These are phyloP conservation scores for Jacaranda mimosifolia DNA, from an alignment of 257 asterid species.

Conservation along the genomic window DNA sequence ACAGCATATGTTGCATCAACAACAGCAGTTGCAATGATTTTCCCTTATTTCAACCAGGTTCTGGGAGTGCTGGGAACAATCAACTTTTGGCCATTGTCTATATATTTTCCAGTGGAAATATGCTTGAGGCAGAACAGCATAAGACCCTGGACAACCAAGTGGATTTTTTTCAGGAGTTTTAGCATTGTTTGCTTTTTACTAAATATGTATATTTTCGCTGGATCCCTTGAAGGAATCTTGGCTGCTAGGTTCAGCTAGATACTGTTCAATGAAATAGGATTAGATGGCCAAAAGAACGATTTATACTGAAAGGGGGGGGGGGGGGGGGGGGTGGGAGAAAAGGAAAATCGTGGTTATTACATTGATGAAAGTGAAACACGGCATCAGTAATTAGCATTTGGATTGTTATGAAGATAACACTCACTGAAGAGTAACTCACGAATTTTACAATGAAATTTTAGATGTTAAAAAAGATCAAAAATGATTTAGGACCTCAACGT, in stretches of 20 bases:
- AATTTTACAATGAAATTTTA: too few species aligned
- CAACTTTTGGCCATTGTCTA: conserved; percentile 75
- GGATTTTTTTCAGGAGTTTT: conserved; percentile 52
- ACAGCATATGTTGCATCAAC: conserved; percentile 69
- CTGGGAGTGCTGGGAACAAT: conserved; percentile 77
- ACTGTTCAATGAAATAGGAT: not conserved
- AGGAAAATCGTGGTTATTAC: not conserved
- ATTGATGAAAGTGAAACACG: not conserved
- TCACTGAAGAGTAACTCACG: too few species aligned
- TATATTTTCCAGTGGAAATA: conserved; percentile 91
- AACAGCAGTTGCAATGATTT: conserved; percentile 66
- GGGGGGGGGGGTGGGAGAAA: too few species aligned
- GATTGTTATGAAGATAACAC: not conserved
- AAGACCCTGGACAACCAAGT: conserved; percentile 59
- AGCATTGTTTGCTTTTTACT: conserved; percentile 59
- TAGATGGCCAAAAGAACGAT: too few species aligned
- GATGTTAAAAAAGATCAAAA: too few species aligned
- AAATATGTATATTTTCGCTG: conserved; percentile 64
- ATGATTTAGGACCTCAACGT: too few species aligned
- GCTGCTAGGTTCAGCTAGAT: conserved; percentile 56
- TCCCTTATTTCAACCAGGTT: conserved; percentile 88
- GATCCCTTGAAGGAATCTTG: conserved; percentile 72
- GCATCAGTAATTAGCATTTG: conserved; percentile 1
- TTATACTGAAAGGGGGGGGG: not conserved
- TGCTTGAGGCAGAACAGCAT: conserved; percentile 64